Base-by-base conservation (phyloP, 2,329 filamentous ascomycete species). In the Tolypocladium cylindrosporum region DNA sequence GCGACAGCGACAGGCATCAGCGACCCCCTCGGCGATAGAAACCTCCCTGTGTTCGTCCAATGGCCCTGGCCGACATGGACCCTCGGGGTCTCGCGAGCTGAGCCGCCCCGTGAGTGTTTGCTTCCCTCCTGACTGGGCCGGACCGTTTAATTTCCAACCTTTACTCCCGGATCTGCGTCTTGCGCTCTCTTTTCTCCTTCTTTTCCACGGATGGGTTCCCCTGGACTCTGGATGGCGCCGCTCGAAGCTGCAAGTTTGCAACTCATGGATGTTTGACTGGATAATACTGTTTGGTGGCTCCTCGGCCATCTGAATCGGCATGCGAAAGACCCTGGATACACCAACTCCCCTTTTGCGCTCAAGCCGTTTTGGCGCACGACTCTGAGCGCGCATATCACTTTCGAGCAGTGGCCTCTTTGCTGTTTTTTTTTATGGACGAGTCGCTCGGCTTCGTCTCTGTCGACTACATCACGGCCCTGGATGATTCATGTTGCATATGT, bases 1-100 rank as follows among this genome's bases (percentile, higher is more conserved):
- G 73, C 65, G 75, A 77, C 59, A 66, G 62, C 66, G 73, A 75
- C 63, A 74, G 74, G 66, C 73, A 74, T 61, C 71, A 74, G 60
- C 72, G 74, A 59, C 66, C 71, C 57, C 65, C 70, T 54, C 72
- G 72, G 60, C 72, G 73, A 65, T 74, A 70, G 66, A 59, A 54
- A 59, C 42, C 40, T 57, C 55, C 54, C 48, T 37, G 53, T 55
- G 53, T 57, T 56, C 56, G 41, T 58, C 60, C 63, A 43, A 58
- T 60, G 62, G 57, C 61, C 55, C 63, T 64, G 19, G 8, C 61
- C 60, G 55, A 60, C 63, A 63, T 56, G 63, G 45, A 55, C 39
- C 6, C 19, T 21, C 37, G 42, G 27, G 21, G 13, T 24, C 37
- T 59, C 39, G 24, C 37, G 54, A 55, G 53, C 43, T 52, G 39